These are phyloP conservation scores for Daedaleopsis nitida DNA, from an alignment of 768 basidiomycete genomes.

Conservation along the genomic window DNA sequence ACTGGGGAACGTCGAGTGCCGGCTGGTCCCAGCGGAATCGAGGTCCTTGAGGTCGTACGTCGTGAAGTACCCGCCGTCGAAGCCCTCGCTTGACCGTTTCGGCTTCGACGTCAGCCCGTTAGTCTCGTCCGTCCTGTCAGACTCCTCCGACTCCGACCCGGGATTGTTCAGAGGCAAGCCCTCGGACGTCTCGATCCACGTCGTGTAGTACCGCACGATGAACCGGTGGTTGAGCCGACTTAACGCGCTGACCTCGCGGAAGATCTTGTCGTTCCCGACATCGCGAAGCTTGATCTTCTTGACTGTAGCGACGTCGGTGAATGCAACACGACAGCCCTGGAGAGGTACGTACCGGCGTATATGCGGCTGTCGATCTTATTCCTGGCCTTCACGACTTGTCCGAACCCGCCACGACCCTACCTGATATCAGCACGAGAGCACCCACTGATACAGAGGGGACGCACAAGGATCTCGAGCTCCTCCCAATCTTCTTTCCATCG, in stretches of 20 bases:
- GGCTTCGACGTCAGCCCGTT: slow-evolving; percentile 62
- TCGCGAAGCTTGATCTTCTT: slow-evolving; percentile 87
- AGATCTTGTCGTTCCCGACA: slow-evolving; percentile 84
- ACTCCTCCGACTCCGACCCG: slow-evolving; percentile 39
- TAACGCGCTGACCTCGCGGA: slow-evolving; percentile 89
- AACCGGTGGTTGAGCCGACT: slow-evolving; percentile 85
- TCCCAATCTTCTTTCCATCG: slow-evolving; percentile 95
- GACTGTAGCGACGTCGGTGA: slow-evolving; percentile 43
- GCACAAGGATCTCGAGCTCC: slow-evolving; percentile 81
- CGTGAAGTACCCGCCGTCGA: slow-evolving; percentile 52
- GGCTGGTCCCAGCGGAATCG: slow-evolving; percentile 33
- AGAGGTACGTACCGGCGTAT: slow-evolving; percentile 63
- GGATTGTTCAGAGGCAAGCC: slow-evolving; percentile 39
- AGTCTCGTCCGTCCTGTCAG: slow-evolving; percentile 36
- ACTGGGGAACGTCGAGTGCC: slow-evolving; percentile 72
- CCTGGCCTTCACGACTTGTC: slow-evolving; percentile 92
- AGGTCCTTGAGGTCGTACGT: slow-evolving; percentile 63
- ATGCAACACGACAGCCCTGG: neutral
- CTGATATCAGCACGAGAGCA: neutral
- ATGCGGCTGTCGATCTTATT: slow-evolving; percentile 86
- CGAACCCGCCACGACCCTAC: slow-evolving; percentile 88
- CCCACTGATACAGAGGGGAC: neutral
- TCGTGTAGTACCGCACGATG: slow-evolving; percentile 91
- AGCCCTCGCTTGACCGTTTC: slow-evolving; percentile 27
- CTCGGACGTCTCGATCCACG: slow-evolving; percentile 84